Conservation (phyloP, 192 early-diverging fungal species). For the Podila epigama region DNA sequence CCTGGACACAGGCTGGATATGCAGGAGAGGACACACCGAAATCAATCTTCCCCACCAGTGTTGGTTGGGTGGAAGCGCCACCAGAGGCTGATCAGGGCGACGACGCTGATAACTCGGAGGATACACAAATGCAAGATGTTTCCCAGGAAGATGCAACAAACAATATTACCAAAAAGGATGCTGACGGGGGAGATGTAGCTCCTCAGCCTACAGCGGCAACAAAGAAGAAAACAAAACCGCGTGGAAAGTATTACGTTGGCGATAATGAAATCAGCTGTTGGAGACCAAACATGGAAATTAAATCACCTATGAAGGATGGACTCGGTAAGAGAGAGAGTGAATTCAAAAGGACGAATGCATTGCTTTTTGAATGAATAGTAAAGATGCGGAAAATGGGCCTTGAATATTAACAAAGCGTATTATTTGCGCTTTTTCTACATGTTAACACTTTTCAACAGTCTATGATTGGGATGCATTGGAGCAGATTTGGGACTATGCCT, state of each 20-base stretch:
- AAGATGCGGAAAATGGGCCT: background rate
- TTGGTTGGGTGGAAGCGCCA: conserved; percentile 68
- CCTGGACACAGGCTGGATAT: conserved; percentile 90
- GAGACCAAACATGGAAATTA: conserved; percentile 83
- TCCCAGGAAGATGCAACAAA: conserved; percentile 12
- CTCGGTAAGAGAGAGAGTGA: conserved; percentile 73
- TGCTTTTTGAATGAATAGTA: too few species aligned
- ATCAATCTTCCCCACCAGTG: conserved; percentile 82
- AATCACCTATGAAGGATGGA: conserved; percentile 87
- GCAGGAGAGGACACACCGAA: conserved; percentile 97
- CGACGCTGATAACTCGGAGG: conserved; percentile 46
- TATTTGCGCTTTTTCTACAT: too few species aligned
- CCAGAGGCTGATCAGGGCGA: conserved; percentile 33
- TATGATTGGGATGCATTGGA: conserved; percentile 95
- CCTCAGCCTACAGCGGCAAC: conserved; percentile 21
- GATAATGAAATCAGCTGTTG: conserved; percentile 74
- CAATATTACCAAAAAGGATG: conserved; percentile 37
- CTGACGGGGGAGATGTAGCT: conserved; percentile 52
- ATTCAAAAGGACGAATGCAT: too few species aligned
- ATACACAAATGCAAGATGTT: conserved; percentile 48
- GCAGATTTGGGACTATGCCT: conserved; percentile 89
- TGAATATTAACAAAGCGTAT: too few species aligned
- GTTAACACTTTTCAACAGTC: too few species aligned
- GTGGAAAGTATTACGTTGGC: conserved; percentile 72
- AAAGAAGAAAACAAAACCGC: conserved; percentile 24